A percentile compares a stretch with the other conserved stretches of the same genome.
phyloP scores from a whole-genome alignment of 257 asterid species.

The Cruciata laevipes region DNA sequence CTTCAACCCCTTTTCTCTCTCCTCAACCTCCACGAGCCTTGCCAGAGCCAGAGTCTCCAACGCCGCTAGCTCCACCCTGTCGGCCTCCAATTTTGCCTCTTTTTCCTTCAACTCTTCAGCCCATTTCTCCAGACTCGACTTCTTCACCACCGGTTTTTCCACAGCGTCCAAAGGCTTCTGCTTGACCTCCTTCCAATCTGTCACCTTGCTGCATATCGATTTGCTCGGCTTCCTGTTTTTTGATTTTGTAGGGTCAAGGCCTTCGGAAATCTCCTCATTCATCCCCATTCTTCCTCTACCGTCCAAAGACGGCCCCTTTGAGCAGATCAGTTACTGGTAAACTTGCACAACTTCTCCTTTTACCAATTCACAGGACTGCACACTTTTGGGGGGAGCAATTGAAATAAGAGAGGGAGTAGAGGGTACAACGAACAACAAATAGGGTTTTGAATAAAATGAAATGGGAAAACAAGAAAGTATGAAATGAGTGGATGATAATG shows the following conservation, averaged over 20 bases:
- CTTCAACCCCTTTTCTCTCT: background rate
- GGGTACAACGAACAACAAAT: background rate
- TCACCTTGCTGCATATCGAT: conserved; percentile 5
- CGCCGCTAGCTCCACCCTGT: conserved; percentile 12
- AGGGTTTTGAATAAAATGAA: background rate
- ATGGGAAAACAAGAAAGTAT: too few relatives aligned
- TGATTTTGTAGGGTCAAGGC: conserved; percentile 5
- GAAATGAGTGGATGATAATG: background rate
- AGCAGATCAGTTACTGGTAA: background rate
- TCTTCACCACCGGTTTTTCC: background rate
- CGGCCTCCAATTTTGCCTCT: conserved; percentile 17
- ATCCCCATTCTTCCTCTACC: background rate
- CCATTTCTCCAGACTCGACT: background rate
- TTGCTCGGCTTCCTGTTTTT: conserved; percentile 6
- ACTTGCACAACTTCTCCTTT: background rate
- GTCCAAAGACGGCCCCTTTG: background rate
- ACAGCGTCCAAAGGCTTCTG: conserved; percentile 2
- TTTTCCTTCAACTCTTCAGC: conserved; percentile 9
- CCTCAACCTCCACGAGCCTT: conserved; percentile 11
- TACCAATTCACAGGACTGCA: background rate
- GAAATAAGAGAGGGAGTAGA: background rate
- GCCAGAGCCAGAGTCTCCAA: conserved; percentile 2
- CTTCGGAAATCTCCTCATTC: conserved; percentile 4
- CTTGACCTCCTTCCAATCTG: conserved; percentile 8
- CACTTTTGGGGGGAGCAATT: background rate